Evolutionary conservation across 768 basidiomycete genomes (phyloP).

Genomic region (Panaeolus cyanescens): DNA sequence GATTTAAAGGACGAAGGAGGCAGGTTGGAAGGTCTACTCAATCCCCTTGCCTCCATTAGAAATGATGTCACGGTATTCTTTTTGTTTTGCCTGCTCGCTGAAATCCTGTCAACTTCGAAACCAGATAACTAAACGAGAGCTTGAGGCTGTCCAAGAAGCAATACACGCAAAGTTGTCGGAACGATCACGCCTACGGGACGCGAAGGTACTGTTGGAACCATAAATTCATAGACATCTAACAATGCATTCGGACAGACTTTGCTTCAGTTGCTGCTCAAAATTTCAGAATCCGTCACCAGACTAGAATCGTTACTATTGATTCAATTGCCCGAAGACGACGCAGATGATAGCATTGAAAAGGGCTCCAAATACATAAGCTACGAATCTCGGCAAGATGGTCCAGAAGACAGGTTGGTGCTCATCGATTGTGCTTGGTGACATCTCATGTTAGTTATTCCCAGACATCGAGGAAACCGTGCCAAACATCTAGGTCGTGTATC

Average conservation of each 20-base stretch:
- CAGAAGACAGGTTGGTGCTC: constrained; percentile 43
- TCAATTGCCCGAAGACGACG: constrained; percentile 49
- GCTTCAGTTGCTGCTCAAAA: constrained; percentile 84
- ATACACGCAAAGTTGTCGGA: constrained; percentile 80
- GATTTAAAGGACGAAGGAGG: constrained; percentile 86
- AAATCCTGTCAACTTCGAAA: neutral
- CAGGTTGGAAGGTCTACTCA: constrained; percentile 65
- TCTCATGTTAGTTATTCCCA: constrained; percentile 22
- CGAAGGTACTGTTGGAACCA: constrained; percentile 59
- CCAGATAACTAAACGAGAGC: constrained; percentile 62
- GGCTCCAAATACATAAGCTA: constrained; percentile 31
- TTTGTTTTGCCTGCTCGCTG: neutral
- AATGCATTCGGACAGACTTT: constrained; percentile 56
- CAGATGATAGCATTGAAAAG: constrained; percentile 31
- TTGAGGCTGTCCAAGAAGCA: constrained; percentile 68
- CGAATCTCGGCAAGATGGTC: constrained; percentile 36
- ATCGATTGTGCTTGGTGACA: neutral
- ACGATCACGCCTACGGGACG: constrained; percentile 77
- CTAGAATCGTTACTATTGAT: constrained; percentile 86
- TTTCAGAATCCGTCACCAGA: constrained; percentile 88
- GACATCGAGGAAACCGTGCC: constrained; percentile 63
- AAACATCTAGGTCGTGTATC: constrained; percentile 87
- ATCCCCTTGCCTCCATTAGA: constrained; percentile 66
- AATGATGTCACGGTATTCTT: constrained; percentile 61
- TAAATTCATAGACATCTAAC: neutral